A percentile compares a stretch with the other conserved stretches of the same genome.
Conservation (phyloP, 768 basidiomycete species). For the Boletus tomentosulus region DNA sequence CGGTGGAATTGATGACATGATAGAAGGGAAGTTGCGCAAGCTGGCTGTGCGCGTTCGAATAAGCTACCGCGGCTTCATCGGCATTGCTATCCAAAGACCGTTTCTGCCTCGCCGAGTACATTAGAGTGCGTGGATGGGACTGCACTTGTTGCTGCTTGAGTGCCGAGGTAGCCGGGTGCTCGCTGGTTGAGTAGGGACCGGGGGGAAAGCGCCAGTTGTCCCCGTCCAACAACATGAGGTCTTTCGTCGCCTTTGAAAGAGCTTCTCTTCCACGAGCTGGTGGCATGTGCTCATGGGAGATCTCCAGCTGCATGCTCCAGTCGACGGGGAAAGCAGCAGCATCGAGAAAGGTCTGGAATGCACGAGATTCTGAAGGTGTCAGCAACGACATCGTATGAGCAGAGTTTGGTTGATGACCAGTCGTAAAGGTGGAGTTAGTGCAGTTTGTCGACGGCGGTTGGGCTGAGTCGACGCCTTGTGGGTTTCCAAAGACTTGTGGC, state of each 20-base stretch:
- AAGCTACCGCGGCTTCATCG: slow-evolving; percentile 4
- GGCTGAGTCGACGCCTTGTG: slow-evolving; percentile 15
- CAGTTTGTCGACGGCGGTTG: slow-evolving; percentile 9
- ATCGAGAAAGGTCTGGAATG: slow-evolving; percentile 68
- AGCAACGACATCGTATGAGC: slow-evolving; percentile 52
- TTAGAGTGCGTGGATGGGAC: slow-evolving; percentile 11
- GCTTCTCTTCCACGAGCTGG: slow-evolving; percentile 57
- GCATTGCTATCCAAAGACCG: slow-evolving; percentile 5
- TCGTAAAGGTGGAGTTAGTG: too few relatives aligned
- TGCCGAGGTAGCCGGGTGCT: slow-evolving; percentile 7
- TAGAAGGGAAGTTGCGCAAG: slow-evolving; percentile 13
- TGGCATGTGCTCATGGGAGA: slow-evolving; percentile 43
- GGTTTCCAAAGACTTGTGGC: slow-evolving; percentile 26
- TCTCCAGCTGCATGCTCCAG: slow-evolving; percentile 41
- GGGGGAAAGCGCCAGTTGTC: slow-evolving; percentile 36
- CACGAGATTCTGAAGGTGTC: slow-evolving; percentile 61
- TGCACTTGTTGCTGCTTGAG: slow-evolving; percentile 18
- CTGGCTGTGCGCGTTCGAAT: slow-evolving; percentile 8
- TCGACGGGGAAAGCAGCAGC: slow-evolving; percentile 39
- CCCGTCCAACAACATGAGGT: slow-evolving; percentile 70
- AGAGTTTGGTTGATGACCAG: background rate
- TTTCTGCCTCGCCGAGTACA: slow-evolving; percentile 19
- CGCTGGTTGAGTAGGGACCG: slow-evolving; percentile 9
- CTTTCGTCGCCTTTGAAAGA: slow-evolving; percentile 75
- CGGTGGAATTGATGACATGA: slow-evolving; percentile 7